These are phyloP conservation scores for Nicotiana undulata DNA, from an alignment of 257 asterid genomes.

Conservation along the genomic window DNA sequence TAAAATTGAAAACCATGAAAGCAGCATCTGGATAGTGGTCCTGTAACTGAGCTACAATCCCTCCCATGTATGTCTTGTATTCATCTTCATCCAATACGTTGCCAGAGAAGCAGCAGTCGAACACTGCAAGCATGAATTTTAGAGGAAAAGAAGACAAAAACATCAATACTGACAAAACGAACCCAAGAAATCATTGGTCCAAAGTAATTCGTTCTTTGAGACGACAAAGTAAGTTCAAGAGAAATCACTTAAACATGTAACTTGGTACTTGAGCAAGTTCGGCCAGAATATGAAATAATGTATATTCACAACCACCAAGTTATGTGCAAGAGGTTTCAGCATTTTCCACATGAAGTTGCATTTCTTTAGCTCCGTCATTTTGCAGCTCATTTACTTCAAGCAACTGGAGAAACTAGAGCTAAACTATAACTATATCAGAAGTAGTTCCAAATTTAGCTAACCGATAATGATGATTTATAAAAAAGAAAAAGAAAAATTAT, in stretches of 20 bases:
- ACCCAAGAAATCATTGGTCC: too few relatives aligned
- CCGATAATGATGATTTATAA: background rate
- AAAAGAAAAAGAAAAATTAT: background rate
- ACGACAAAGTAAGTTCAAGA: background rate
- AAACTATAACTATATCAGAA: too few relatives aligned
- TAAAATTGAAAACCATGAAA: constrained; percentile 96
- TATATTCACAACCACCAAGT: background rate
- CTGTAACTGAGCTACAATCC: constrained; percentile 92
- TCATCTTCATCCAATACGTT: constrained; percentile 76
- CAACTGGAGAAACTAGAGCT: background rate
- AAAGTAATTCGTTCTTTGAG: too few relatives aligned
- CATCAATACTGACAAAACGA: background rate
- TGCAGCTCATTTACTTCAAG: background rate
- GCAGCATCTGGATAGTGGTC: constrained; percentile 96
- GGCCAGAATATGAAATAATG: too few relatives aligned
- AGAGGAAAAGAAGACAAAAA: background rate
- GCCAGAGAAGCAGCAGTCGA: constrained; percentile 96
- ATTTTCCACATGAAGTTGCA: background rate
- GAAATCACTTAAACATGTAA: too few relatives aligned
- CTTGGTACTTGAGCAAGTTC: too few relatives aligned
- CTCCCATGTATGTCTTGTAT: constrained; percentile 80
- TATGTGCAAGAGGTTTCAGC: background rate
- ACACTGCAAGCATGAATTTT: constrained; percentile 39
- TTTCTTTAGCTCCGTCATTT: background rate
- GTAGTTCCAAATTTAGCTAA: background rate